Conservation (phyloP, 2,329 filamentous ascomycete species). For the Eutypa lata region DNA sequence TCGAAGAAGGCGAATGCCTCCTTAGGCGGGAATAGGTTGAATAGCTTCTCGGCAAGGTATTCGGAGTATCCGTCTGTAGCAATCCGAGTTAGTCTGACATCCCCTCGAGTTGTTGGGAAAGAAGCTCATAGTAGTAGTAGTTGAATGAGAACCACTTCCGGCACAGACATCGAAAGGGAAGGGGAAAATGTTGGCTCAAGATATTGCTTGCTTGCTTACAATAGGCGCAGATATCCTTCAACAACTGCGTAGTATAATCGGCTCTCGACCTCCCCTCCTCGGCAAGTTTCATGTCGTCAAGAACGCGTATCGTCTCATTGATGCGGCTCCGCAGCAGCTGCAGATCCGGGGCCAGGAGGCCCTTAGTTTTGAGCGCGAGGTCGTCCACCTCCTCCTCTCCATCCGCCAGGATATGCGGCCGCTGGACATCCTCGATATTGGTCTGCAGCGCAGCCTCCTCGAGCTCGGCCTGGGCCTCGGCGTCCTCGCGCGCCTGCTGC, state of each 20-base stretch:
- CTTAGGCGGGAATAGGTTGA: constrained; percentile 84
- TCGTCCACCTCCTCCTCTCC: constrained; percentile 57
- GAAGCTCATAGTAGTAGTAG: too few species aligned
- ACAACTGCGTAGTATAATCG: constrained; percentile 82
- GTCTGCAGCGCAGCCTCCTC: constrained; percentile 85
- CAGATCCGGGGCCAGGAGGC: constrained; percentile 79
- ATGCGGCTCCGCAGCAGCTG: constrained; percentile 85
- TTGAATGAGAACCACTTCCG: too few species aligned
- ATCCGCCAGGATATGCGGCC: constrained; percentile 62
- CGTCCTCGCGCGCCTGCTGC: constrained; percentile 72
- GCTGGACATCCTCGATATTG: constrained; percentile 76
- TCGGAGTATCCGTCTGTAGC: constrained; percentile 74
- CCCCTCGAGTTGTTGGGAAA: too few species aligned
- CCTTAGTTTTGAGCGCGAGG: constrained; percentile 54
- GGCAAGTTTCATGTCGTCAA: constrained; percentile 83
- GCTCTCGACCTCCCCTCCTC: constrained; percentile 78
- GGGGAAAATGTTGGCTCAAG: too few species aligned
- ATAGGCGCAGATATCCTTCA: constrained; percentile 92
- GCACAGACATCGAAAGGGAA: too few species aligned
- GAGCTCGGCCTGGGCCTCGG: constrained; percentile 80
- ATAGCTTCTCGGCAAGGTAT: constrained; percentile 94
- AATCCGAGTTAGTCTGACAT: neutral
- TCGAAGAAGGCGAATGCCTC: constrained; percentile 99
- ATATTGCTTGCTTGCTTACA: constrained; percentile 33
- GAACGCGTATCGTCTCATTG: constrained; percentile 86